Conservation (phyloP, 768 basidiomycete species). For the Pisolithus microcarpus region DNA sequence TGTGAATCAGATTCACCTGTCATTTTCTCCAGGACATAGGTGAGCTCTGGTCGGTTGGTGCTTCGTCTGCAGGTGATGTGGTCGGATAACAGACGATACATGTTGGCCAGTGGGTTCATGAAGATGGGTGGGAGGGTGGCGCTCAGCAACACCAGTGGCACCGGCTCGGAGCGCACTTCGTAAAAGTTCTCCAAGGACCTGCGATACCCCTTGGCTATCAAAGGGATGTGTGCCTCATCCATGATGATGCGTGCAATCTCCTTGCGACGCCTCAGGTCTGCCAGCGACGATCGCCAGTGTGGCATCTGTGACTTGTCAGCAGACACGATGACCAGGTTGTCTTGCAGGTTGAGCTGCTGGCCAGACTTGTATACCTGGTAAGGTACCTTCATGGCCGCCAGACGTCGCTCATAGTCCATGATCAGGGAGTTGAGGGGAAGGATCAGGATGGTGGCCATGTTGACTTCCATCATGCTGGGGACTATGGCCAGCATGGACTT, state of each 20-base stretch:
- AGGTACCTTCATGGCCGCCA: constrained; percentile 5
- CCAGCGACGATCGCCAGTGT: constrained; percentile 14
- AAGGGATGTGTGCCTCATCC: constrained; percentile 6
- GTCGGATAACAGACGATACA: no score
- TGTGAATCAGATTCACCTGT: no score
- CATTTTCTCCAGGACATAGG: no score
- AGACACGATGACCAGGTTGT: constrained; percentile 5
- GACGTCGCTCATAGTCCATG: constrained; percentile 15
- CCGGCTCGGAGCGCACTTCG: no score
- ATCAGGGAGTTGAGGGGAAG: constrained; percentile 18
- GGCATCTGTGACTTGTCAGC: constrained; percentile 1
- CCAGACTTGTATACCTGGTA: constrained; percentile 7
- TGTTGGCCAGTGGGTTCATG: no score
- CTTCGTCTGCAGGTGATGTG: no score
- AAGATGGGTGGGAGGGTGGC: no score
- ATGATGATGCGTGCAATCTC: constrained; percentile 9
- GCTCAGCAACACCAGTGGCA: no score
- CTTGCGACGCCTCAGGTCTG: background rate
- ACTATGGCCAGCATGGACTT: constrained; percentile 22
- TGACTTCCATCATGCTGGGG: constrained; percentile 11
- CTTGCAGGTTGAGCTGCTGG: background rate
- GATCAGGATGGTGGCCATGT: constrained; percentile 8
- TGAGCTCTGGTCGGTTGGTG: no score
- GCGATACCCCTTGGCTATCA: background rate
- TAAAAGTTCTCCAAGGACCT: no score